Percentiles rank a stretch among this genome's conserved stretches.
Conservation (phyloP, 2,329 filamentous ascomycete species). For the Microcera coccophila region DNA sequence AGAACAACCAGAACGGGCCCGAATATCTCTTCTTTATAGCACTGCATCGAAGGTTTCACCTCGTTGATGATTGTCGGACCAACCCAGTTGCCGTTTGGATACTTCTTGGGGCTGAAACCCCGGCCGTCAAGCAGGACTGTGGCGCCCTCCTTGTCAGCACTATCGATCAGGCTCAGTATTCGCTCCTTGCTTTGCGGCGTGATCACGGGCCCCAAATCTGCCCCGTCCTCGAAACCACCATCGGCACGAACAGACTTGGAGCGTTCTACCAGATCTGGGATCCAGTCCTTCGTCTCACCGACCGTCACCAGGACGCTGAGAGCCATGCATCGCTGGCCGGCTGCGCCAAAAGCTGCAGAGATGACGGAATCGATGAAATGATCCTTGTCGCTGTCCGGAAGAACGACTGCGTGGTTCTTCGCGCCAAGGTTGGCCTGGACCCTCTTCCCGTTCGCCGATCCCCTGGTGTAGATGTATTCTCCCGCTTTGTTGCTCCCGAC, state of each 20-base stretch:
- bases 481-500: constrained; percentile 78
- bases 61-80: constrained; percentile 74
- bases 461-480: constrained; percentile 72
- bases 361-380: constrained; percentile 73
- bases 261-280: constrained; percentile 67
- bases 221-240: constrained; percentile 70
- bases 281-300: constrained; percentile 71
- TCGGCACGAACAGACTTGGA: constrained; percentile 67
- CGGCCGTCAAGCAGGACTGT: constrained; percentile 74
- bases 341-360: constrained; percentile 77
- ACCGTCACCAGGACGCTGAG: constrained; percentile 72
- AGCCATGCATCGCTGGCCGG: constrained; percentile 78
- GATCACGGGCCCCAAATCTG: constrained; percentile 74
- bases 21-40: constrained; percentile 78
- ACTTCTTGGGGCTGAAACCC: constrained; percentile 63
- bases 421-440: constrained; percentile 78
- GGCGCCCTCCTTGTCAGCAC: constrained; percentile 70
- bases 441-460: constrained; percentile 73
- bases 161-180: constrained; percentile 67
- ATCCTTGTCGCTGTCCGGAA: constrained; percentile 79
- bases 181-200: constrained; percentile 67
- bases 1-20: constrained; percentile 74
- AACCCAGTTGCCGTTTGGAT: constrained; percentile 68
- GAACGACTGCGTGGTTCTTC: constrained; percentile 76
- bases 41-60: constrained; percentile 70